Evolutionary conservation across 345 rosid species (phyloP), one percentile per base, ranked within the genome.

Genomic region (Rhodamnia rubescens): DNA sequence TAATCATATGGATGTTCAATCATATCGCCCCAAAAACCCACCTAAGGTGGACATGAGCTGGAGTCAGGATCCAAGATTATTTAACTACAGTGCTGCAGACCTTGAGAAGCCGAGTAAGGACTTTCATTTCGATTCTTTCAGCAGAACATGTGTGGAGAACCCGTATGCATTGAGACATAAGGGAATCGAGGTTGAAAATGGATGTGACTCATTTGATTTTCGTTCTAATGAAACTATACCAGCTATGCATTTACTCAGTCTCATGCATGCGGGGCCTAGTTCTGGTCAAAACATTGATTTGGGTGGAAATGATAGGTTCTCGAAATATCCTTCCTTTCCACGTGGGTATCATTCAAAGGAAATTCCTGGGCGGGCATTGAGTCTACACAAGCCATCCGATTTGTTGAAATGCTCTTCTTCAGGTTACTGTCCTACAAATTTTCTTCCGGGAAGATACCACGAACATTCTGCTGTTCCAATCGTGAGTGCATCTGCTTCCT

Each of bases 231-330:
- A 98, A 56, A 92, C 95, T 75, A 94, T 96, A 87, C 93, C 99
- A 14, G 98, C 99, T 26, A 89, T 98, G 97, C 96, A 94, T 91
- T 91, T 98, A 86, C 96, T 95, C 55, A 95, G 97, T 90, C 98
- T 95, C 69, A 94, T 95, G 98, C 95, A 96, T 92, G 96, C 95
- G 81, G 91, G 93, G 84, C 59, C 90, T 29, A 87, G 81, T 22
- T 91, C 98, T 78, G 91, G 91, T 87, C 87, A 88, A 59, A 94
- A 92, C 7, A 64, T 90, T 82, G 90, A 88, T 86, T 87, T 90
- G 84, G 92, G 92, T 50, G 91, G 81, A 81, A 89, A 88, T 85
- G 87, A 91, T 22, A 90, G 91, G 80, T 90, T 92, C 83, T 87
- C 88, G 24, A 92, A 90, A 81, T 90, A 92, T 86, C 90, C 93